These are phyloP conservation scores for Corynascus novoguineensis DNA, from an alignment of 495 filamentous ascomycete genomes.

Conservation along the genomic window DNA sequence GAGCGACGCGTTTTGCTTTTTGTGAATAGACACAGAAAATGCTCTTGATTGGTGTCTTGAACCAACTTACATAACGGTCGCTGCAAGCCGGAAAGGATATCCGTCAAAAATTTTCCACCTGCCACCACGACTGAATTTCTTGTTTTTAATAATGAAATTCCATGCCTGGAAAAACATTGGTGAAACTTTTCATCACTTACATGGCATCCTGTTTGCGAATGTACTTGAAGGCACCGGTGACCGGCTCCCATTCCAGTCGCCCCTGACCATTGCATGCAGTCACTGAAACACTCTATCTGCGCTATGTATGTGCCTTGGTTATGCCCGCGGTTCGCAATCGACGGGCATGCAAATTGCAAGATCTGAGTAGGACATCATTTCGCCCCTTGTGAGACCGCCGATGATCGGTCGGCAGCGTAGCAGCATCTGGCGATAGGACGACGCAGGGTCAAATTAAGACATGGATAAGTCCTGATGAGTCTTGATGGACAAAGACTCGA, in stretches of 20 bases:
- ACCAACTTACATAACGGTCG: too few species aligned
- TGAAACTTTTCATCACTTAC: too few species aligned
- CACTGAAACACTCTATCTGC: neutral
- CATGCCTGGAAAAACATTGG: too few species aligned
- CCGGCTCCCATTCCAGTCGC: slow-evolving; percentile 10
- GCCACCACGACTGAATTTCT: too few species aligned
- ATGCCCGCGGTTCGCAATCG: neutral
- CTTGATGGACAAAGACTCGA: neutral
- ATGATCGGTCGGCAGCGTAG: slow-evolving; percentile 13
- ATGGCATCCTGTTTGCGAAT: neutral
- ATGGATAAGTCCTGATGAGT: too few species aligned
- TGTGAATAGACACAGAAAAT: too few species aligned
- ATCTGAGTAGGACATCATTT: neutral
- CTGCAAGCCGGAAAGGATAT: too few species aligned
- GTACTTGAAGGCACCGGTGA: neutral
- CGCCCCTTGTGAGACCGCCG: neutral
- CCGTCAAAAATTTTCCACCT: too few species aligned
- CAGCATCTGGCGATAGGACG: neutral
- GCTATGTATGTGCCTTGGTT: neutral
- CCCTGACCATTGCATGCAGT: neutral
- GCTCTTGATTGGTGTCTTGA: too few species aligned
- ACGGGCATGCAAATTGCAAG: slow-evolving; percentile 6
- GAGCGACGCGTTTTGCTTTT: too few species aligned
- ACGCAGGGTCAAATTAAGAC: neutral
- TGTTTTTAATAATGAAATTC: too few species aligned